Evolutionary conservation across 345 rosid genomes (phyloP), one percentile per base, ranked within the genome.

Genomic region (Draba incana): DNA sequence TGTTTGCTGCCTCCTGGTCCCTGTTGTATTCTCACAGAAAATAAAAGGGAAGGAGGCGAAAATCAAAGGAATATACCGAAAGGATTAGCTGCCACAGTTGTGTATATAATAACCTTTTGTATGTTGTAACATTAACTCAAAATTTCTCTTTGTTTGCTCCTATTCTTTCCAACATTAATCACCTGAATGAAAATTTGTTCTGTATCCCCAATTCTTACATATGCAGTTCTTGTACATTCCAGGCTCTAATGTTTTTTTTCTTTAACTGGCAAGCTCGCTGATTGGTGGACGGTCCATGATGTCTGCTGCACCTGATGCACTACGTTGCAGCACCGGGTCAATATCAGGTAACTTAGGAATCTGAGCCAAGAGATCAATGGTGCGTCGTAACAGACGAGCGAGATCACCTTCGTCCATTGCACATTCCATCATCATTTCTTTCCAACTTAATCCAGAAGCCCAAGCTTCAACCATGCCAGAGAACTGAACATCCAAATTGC

Each of bases 401-500:
- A 94, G 82, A 85, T 94, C 96, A 8, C 99, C 99, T 64, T 94
- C 96, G 54, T 93, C 98, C 94, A 93, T 85, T 3, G 96, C 97
- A 48, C 94, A 87, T 59, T 93, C 98, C 96, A 90, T 87, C 91
- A 83, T 90, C 72, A 92, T 79, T 70, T 94, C 99, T 79, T 81
- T 85, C 99, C 99, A 90, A 11, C 88, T 88, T 74, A 94, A 75
- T 39, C 97, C 99, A 5, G 96, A 86, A 12, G 96, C 97, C 99
- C 99, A 94, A 24, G 99, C 97, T 76, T 88, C 99, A 4, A 94
- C 95, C 99, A 91, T 87, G 69, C 99, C 99, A n/a, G 90, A 75
- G 77, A 90, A 90, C 63, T 94, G 96, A 83, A 79, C 74, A 42
- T 89, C 98, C 79, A 92, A 61, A 74, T 83, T 83, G 62, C 96